Base-by-base conservation (phyloP, 768 basidiomycete genomes). In the Collybiopsis luxurians region DNA sequence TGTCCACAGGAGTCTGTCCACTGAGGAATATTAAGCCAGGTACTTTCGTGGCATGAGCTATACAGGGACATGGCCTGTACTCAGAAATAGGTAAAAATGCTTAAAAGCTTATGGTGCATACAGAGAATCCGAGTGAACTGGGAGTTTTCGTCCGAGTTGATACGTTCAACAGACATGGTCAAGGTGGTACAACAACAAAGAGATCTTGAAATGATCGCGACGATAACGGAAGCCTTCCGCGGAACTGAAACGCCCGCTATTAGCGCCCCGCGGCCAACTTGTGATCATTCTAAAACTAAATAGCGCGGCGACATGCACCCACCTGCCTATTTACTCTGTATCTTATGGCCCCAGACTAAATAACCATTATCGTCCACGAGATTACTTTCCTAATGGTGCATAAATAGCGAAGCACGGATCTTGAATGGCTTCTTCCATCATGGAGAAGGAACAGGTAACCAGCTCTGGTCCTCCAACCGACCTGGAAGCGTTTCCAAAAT, bases 11-110 rank as follows among this genome's bases (percentile, higher is more conserved):
- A 5, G 77, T 79, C 65, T 84, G 83, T 3, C 83, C 85, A 58
- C 82, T 85, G 39, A 85, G 70, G 66, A 85, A 86, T 58, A 85
- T 78, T 47, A 86, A 66, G 5, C 83, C 83, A 1, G 80, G 77
- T 12, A 79, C 73, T 65, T 84, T 85, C 13, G 78, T 79, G 15
- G 79, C 81, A 71, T 83, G 82, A 12, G 82, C 82, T 83, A 60
- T 44, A 40, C 21, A 34, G 5, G 31, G n/a, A n/a, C 31, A 34
- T 34, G 44, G 30, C 31, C 24, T 17, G 28, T 50, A 10, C 53
- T 42, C 31, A 17, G n/a, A n/a, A n/a, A n/a, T n/a, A n/a, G n/a
- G n/a, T n/a, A 19, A 15, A 17, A 28, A 34, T 34, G 31, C 5
- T 34, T 34, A 6, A 5, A 34, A 5, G 23, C 7, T 10, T 19